Conservation (phyloP, 164 flowering plant genomes). For the Dillenia suffruticosa region DNA sequence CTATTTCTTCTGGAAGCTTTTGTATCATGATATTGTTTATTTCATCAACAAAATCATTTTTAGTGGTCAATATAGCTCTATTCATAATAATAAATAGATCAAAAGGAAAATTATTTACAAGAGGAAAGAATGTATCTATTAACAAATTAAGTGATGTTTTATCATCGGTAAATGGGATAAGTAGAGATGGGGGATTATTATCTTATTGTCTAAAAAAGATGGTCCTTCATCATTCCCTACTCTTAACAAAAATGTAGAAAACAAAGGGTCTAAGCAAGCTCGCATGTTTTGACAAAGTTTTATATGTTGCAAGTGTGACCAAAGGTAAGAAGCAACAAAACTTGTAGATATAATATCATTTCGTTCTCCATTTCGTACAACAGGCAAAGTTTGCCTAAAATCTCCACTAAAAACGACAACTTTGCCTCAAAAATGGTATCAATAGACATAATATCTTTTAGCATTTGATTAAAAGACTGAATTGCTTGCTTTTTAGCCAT, state of each 20-base stretch:
- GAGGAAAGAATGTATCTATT: background rate
- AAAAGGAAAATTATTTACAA: background rate
- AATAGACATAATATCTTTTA: background rate
- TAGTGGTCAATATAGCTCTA: no score
- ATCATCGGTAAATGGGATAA: conserved; percentile 1
- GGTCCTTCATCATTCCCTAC: conserved; percentile 2
- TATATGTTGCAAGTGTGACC: background rate
- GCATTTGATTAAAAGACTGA: background rate
- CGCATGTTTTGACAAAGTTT: conserved; percentile 8
- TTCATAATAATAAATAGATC: no score
- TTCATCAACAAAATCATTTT: no score
- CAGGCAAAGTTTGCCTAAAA: conserved; percentile 5
- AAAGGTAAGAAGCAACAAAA: conserved; percentile 1
- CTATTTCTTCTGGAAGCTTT: no score
- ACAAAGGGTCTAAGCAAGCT: background rate
- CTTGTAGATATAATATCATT: background rate
- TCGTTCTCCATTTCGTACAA: background rate
- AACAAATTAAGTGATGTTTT: background rate
- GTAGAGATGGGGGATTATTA: conserved; percentile 1
- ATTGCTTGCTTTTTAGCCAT: conserved; percentile 4
- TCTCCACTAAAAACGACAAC: conserved; percentile 8
- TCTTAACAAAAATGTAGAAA: conserved; percentile 7
- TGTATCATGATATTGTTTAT: no score
- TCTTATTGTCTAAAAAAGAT: background rate
- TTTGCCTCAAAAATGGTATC: conserved; percentile 5